Base-by-base conservation (phyloP, 768 basidiomycete genomes). In the Macrocybe gigantea region DNA sequence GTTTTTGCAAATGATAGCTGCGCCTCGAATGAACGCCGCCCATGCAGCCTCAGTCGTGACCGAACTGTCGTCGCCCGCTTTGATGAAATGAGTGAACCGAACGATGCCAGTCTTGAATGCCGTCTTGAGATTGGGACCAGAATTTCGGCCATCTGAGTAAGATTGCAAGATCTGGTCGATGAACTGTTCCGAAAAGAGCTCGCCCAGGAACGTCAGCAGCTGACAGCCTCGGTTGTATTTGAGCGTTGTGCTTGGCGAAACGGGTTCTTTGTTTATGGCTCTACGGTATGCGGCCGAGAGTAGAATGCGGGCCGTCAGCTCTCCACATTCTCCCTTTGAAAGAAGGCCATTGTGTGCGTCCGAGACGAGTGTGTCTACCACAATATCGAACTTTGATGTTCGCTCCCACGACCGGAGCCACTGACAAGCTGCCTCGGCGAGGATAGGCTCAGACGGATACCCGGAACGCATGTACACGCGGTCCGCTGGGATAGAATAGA, bases 31-130 rank as follows among this genome's bases (percentile, higher is more conserved):
- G 36, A 65, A 59, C 14, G 58, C 60, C 5, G 49, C 52, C 39
- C 50, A 51, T 8, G 55, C 52, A 22, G 49, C 51, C 6, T 49
- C 37, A 15, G 56, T 41, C n/a, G 53, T 57, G 37, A 53, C 41
- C 6, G 38, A 53, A 5, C 48, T 48, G 43, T 61, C 58, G 41
- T 62, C 64, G 8, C 41, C 52, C 40, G 50, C 48, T 41, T 52
- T 52, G 30, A 38, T 59, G 44, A 62, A 68, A 47, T 68, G 65
- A 4, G 66, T 66, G 53, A 67, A 67, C 33, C 60, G 55, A 12
- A 68, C 45, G 22, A 42, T 41, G 7, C 62, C 56, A 15, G 59
- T 41, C 38, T 52, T 34, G 56, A 65, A 64, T 12, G 54, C 59
- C 8, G 55, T 45, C 32, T 44, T 34, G 12, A 44, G 22, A 9